Percentiles rank a stretch among this genome's conserved stretches.
Evolutionary conservation across 257 asterid species (phyloP).

Genomic region (Gynochthodes officinalis): DNA sequence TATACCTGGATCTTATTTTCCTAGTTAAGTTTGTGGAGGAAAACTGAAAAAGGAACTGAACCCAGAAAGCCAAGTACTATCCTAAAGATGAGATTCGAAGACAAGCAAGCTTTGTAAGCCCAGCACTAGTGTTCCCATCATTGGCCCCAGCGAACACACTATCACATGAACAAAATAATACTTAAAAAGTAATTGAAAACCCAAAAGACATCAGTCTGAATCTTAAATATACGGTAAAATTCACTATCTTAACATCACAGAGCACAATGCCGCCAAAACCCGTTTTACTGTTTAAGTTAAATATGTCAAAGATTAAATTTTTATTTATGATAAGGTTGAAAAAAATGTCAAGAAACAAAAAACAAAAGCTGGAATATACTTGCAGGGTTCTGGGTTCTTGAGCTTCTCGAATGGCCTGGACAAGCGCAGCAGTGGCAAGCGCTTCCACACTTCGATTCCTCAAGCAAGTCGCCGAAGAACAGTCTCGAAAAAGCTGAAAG

Average conservation of each 20-base stretch:
- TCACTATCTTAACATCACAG: not conserved
- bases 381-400: slow-evolving; percentile 97
- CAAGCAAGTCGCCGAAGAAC: slow-evolving; percentile 89
- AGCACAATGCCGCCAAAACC: not conserved
- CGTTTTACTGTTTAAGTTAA: not conserved
- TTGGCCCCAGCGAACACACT: not conserved
- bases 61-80: not conserved
- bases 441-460: slow-evolving; percentile 99
- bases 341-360: not conserved
- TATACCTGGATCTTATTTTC: not conserved
- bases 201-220: not conserved
- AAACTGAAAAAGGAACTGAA: not conserved
- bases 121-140: not conserved
- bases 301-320: not conserved
- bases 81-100: not conserved
- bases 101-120: not conserved
- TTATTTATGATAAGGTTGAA: not conserved
- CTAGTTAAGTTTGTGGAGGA: not conserved
- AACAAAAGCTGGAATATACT: slow-evolving; percentile 29
- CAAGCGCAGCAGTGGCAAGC: slow-evolving; percentile 93
- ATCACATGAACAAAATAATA: not conserved
- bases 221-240: not conserved
- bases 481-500: slow-evolving; percentile 95
- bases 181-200: not conserved
- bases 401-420: slow-evolving; percentile 95